Evolutionary conservation across 2,329 filamentous ascomycete genomes (phyloP).

Genomic region (Neonectria coccinea): DNA sequence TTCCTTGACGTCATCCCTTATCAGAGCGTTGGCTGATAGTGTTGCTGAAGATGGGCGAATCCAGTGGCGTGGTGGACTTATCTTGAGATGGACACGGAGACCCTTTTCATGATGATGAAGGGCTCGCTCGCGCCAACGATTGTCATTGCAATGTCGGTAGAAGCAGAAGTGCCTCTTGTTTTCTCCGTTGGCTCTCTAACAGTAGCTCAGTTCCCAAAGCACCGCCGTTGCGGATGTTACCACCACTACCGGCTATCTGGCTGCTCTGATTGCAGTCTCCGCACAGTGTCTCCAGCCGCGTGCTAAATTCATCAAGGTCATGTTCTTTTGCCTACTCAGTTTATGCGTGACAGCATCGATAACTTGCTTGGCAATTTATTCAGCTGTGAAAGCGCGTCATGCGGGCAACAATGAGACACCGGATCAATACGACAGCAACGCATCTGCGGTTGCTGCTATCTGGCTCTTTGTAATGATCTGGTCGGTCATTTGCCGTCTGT

Average conservation of each 20-base stretch:
- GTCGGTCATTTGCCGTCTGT: neutral
- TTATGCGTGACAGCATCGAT: conserved; percentile 25
- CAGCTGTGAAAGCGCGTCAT: conserved; percentile 23
- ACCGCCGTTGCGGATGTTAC: conserved; percentile 24
- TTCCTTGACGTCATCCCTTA: neutral
- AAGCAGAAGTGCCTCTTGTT: neutral
- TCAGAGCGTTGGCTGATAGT: neutral
- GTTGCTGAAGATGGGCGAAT: conserved; percentile 15
- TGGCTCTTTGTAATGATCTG: conserved; percentile 33
- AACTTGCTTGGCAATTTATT: conserved; percentile 24
- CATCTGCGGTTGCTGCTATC: conserved; percentile 20
- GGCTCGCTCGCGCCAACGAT: conserved; percentile 22
- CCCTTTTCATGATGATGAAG: conserved; percentile 29
- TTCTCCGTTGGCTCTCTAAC: neutral
- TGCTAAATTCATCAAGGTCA: conserved; percentile 29
- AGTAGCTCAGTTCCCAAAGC: conserved; percentile 16
- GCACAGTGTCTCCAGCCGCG: conserved; percentile 28
- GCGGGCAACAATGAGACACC: conserved; percentile 7
- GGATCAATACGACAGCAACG: conserved; percentile 26
- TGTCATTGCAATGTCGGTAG: conserved; percentile 26
- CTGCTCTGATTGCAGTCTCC: conserved; percentile 26
- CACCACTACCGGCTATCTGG: conserved; percentile 23
- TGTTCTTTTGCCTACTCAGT: conserved; percentile 26
- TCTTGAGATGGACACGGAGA: conserved; percentile 23
- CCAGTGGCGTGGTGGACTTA: conserved; percentile 21